Percentiles rank a stretch among this genome's conserved stretches.
Evolutionary conservation across 2,329 filamentous ascomycete species (phyloP).

Genomic region (Teratosphaeria epicoccoides): DNA sequence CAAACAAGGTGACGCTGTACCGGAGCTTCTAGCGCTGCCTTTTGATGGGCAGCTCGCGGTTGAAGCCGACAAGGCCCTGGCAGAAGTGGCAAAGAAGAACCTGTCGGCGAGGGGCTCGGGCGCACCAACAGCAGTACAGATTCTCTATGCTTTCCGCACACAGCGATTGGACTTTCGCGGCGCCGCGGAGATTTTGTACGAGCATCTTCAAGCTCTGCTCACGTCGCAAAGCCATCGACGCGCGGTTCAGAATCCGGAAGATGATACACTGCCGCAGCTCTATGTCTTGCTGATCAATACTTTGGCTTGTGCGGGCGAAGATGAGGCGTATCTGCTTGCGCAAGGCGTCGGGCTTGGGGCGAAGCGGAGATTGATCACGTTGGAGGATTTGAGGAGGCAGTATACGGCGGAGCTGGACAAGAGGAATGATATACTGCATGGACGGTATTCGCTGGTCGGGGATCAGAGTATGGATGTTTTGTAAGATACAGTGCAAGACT

Average conservation of each 20-base stretch:
- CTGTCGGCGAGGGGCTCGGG: constrained; percentile 39
- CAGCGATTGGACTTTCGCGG: constrained; percentile 78
- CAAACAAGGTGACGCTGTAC: constrained; percentile 17
- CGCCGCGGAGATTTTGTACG: constrained; percentile 48
- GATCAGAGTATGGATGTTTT: constrained; percentile 25
- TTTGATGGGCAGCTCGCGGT: constrained; percentile 63
- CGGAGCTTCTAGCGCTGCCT: constrained; percentile 56
- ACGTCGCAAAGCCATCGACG: constrained; percentile 9
- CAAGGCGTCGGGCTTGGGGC: constrained; percentile 33
- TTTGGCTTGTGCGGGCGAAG: constrained; percentile 69
- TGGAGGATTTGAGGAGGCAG: constrained; percentile 76
- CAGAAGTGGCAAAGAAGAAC: constrained; percentile 58
- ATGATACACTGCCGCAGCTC: constrained; percentile 54
- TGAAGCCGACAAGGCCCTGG: constrained; percentile 68
- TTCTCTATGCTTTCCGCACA: constrained; percentile 85
- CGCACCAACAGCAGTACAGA: constrained; percentile 56
- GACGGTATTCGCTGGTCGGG: constrained; percentile 67
- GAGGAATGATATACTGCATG: constrained; percentile 76
- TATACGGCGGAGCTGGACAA: constrained; percentile 87
- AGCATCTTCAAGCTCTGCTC: constrained; percentile 43
- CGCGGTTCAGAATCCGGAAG: constrained; percentile 30
- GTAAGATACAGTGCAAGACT: constrained; percentile 1
- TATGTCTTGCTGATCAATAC: constrained; percentile 91
- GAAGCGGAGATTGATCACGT: constrained; percentile 69
- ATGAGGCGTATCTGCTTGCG: constrained; percentile 71